phyloP scores from a whole-genome alignment of 2,329 filamentous ascomycete genomes.

The Sarocladium kiliense region DNA sequence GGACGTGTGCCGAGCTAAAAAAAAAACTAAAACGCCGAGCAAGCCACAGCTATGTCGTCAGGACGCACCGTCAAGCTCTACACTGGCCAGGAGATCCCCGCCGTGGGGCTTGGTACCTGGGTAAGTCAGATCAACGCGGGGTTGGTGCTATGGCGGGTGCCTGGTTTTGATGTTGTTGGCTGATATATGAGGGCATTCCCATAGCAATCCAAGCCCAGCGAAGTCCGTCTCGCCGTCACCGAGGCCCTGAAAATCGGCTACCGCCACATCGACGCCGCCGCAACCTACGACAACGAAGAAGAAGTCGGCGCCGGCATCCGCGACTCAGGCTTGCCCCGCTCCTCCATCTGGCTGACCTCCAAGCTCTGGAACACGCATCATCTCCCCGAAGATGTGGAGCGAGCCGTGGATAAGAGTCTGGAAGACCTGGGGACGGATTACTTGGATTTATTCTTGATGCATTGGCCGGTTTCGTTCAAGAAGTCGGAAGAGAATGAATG shows the following conservation, averaged over 20 bases:
- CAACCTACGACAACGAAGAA: constrained; percentile 38
- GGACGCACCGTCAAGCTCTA: constrained; percentile 23
- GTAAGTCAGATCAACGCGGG: constrained; percentile 15
- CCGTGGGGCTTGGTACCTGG: constrained; percentile 28
- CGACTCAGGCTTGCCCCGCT: constrained; percentile 30
- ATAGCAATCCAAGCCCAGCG: constrained; percentile 37
- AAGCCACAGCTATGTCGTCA: constrained; percentile 17
- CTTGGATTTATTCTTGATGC: constrained; percentile 46
- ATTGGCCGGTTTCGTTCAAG: constrained; percentile 41
- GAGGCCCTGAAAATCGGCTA: constrained; percentile 40
- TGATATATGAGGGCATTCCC: background rate
- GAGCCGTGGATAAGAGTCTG: constrained; percentile 41
- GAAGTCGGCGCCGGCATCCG: constrained; percentile 38
- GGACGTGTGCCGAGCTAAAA: too few relatives aligned
- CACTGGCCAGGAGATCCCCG: constrained; percentile 25
- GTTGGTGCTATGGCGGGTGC: too few relatives aligned
- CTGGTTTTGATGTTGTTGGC: too few relatives aligned
- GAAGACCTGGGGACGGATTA: constrained; percentile 46
- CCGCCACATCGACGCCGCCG: constrained; percentile 43
- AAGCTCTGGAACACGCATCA: constrained; percentile 59
- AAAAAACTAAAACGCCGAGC: too few relatives aligned
- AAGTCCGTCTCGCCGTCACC: constrained; percentile 39
- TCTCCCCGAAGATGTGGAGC: constrained; percentile 41
- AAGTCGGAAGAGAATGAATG: constrained; percentile 34
- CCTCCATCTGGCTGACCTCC: constrained; percentile 46